Conservation (phyloP, 2,329 filamentous ascomycete species). For the Penicillium frequentans region DNA sequence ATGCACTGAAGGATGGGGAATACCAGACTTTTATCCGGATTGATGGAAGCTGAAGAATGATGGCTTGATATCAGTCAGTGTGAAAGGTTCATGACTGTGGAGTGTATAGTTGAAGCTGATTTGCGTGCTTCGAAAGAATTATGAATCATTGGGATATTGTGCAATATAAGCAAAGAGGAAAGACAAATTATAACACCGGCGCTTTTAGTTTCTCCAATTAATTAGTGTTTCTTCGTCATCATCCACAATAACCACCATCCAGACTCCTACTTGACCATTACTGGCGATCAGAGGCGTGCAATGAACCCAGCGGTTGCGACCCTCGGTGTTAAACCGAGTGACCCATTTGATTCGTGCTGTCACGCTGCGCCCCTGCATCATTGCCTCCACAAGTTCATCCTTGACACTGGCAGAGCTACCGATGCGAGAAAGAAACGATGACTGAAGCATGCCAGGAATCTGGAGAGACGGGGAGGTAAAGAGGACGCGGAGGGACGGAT, state of each 20-base stretch:
- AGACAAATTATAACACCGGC: not conserved
- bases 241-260: constrained; percentile 75
- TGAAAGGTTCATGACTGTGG: too few species aligned
- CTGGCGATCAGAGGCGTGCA: constrained; percentile 70
- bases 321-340: constrained; percentile 53
- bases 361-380: constrained; percentile 67
- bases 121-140: too few species aligned
- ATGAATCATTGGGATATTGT: not conserved
- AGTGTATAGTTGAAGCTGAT: too few species aligned
- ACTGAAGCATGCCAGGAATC: constrained; percentile 66
- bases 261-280: constrained; percentile 69
- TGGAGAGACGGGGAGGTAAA: constrained; percentile 69
- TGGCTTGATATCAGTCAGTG: too few species aligned
- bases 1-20: constrained; percentile 2
- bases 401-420: constrained; percentile 53
- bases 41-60: not conserved
- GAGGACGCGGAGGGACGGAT: constrained; percentile 64
- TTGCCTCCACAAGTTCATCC: constrained; percentile 57
- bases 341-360: constrained; percentile 76
- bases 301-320: constrained; percentile 72
- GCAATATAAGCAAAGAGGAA: not conserved
- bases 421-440: constrained; percentile 48
- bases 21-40: constrained; percentile 7
- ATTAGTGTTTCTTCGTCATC: constrained; percentile 50
- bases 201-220: constrained; percentile 13